Evolutionary conservation across 2,329 filamentous ascomycete species (phyloP), one percentile per base, ranked within the genome.

Genomic region (Phyllosticta paracitricarpa): DNA sequence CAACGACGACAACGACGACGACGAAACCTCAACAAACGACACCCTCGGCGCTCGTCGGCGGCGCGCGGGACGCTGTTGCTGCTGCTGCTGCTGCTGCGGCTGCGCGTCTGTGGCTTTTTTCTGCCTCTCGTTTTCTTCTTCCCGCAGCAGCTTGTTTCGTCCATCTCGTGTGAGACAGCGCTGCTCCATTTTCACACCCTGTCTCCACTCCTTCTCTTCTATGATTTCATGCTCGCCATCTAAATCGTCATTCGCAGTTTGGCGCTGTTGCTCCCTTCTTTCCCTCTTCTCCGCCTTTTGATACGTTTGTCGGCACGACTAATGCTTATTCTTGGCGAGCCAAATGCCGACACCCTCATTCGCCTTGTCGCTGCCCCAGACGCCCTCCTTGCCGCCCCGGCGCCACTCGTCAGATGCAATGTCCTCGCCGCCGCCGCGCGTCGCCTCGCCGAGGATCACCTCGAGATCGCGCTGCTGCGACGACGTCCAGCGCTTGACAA

Each of bases 381-480:
- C 81, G 51, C 85, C 79, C n/a, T 81, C 79, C 17, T 75, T 68
- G 4, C 86, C 86, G 51, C 82, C 82, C 63, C 81, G 81, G 19
- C 88, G 81, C 86, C 88, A 92, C 72, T 91, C 88, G 66, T 76
- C 89, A 78, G 80, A 81, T 52, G 77, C 78, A 3, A 78, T 80
- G 59, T 78, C 77, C 61, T 79, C 78, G 33, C 76, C 76, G 14
- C 74, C 76, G 48, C 79, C 79, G 60, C 86, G 81, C 58, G 84
- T 83, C 1, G 87, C 85, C 75, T 97, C 92, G 62, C 91, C 93
- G 64, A 94, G 82, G 19, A 97, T 87, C 6, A 94, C 85, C 70
- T 96, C 91, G 40, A 97, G 79, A 72, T 97, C 93, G 56, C 92
- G 82, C 76, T 91, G 91, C 78, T 99, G 94, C 17, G 88, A 93